Percentiles rank a stretch among this genome's conserved stretches.
These are phyloP conservation scores for Vigna trinervia DNA, from an alignment of 306 rosid genomes.

Conservation along the genomic window DNA sequence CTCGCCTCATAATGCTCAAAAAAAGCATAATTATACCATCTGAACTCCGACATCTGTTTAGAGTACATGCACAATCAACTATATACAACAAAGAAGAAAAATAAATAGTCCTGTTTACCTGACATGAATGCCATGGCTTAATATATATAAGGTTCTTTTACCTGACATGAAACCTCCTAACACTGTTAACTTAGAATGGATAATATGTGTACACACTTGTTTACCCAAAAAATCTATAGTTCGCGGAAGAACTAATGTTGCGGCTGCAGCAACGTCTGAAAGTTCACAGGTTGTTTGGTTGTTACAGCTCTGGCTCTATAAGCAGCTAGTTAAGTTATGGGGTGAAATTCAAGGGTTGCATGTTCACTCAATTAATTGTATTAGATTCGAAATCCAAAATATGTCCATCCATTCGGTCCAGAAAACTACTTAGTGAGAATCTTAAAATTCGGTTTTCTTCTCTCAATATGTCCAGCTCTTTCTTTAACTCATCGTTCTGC, in stretches of 20 bases:
- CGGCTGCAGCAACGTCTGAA: constrained; percentile 30
- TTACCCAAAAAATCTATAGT: constrained; percentile 13
- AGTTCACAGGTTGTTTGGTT: background rate
- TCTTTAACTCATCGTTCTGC: constrained; percentile 48
- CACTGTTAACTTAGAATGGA: constrained; percentile 27
- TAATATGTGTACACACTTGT: constrained; percentile 24
- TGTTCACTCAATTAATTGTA: constrained; percentile 43
- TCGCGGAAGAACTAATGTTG: background rate
- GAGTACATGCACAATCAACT: constrained; percentile 33
- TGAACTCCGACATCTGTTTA: background rate
- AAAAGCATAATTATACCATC: constrained; percentile 2
- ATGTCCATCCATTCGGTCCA: constrained; percentile 41
- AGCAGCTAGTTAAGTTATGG: background rate
- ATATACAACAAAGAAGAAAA: constrained; percentile 40
- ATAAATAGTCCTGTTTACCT: constrained; percentile 30
- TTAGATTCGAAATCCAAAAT: constrained; percentile 41
- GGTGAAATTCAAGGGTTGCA: constrained; percentile 32
- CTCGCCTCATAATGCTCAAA: background rate
- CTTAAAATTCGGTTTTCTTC: constrained; percentile 44
- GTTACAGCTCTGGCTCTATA: constrained; percentile 3
- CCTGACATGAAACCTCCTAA: constrained; percentile 37
- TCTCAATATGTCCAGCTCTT: constrained; percentile 49
- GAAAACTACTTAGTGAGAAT: constrained; percentile 28
- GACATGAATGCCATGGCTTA: constrained; percentile 28
- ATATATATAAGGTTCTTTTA: background rate